Base-by-base conservation (phyloP, 2,329 filamentous ascomycete genomes). In the Albophoma yamanashiensis region DNA sequence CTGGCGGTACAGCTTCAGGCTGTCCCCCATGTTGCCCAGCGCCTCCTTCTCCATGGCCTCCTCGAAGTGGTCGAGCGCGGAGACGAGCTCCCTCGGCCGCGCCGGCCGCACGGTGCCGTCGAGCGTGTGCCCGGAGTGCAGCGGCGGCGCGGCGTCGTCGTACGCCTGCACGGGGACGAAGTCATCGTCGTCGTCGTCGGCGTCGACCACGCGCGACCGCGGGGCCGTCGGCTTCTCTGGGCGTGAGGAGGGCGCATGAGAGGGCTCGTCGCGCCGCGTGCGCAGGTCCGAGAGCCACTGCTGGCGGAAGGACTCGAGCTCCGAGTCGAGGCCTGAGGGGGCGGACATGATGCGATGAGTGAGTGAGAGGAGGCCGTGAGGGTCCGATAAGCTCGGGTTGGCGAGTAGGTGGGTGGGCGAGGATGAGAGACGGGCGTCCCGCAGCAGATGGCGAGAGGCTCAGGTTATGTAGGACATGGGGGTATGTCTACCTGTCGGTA, bases 21-120 rank as follows among this genome's bases (percentile, higher is more conserved):
- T 97, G 64, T 97, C 93, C 6, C 92, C 92, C 57, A 97, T 79
- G 63, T 85, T 94, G 0, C 94, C 94, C 67, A 89, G 84, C 0
- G 82, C 83, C 75, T 99, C 94, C 73, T 87, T 92, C 74, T 95
- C 89, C 60, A 96, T 92, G 4, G 93, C 94, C 70, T 84, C 85
- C 71, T 97, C 94, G 68, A 94, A 97, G 72, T 96, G 90, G 67
- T 97, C 94, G 20, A 99, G 75, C 0, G 94, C 94, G 14, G 92
- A 89, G 27, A 79, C 78, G 5, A 89, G 89, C 66, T 88, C 74
- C 60, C 65, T 71, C 52, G 17, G 61, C 58, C 53, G 58, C 59
- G 60, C 20, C 59, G 58, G 31, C 45, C 55, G 58, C 12, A 47
- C 57, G 8, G 62, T n/a, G 8, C 59, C 63, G n/a, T 64, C 64